These are phyloP conservation scores for Phaeotremella skinneri DNA, from an alignment of 768 basidiomycete species.

Conservation along the genomic window DNA sequence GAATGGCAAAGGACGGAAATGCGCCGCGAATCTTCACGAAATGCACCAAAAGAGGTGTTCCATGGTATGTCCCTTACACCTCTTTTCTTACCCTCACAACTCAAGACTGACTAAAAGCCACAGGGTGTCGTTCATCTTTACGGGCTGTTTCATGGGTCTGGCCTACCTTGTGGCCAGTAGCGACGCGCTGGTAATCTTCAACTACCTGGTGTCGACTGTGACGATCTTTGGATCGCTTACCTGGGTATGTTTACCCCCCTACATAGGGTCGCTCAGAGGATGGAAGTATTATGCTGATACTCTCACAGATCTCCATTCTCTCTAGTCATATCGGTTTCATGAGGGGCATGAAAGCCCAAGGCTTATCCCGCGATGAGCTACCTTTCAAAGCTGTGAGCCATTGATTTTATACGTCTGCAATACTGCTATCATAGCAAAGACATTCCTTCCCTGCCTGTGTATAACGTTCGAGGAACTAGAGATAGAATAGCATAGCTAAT, in stretches of 20 bases:
- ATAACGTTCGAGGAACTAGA: conserved; percentile 10
- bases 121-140: conserved; percentile 33
- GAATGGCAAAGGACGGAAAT: conserved; percentile 52
- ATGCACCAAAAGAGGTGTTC: conserved; percentile 59
- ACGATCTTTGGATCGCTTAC: conserved; percentile 35
- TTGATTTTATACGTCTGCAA: no score
- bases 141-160: conserved; percentile 53
- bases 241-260: conserved; percentile 20
- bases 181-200: conserved; percentile 41
- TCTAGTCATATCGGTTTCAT: conserved; percentile 38
- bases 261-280: neutral
- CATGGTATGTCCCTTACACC: conserved; percentile 52
- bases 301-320: conserved; percentile 49
- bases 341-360: conserved; percentile 42
- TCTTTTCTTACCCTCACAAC: conserved; percentile 29
- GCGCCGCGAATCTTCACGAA: conserved; percentile 57
- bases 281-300: conserved; percentile 6
- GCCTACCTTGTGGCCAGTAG: conserved; percentile 71
- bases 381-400: conserved; percentile 41
- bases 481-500: neutral
- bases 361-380: conserved; percentile 55
- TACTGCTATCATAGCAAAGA: neutral
- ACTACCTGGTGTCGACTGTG: conserved; percentile 34
- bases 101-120: conserved; percentile 2
- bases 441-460: no score